Percentiles rank a stretch among this genome's conserved stretches.
These are phyloP conservation scores for Penicillium psychrosexuale DNA, from an alignment of 2,329 filamentous ascomycete genomes.

Conservation along the genomic window DNA sequence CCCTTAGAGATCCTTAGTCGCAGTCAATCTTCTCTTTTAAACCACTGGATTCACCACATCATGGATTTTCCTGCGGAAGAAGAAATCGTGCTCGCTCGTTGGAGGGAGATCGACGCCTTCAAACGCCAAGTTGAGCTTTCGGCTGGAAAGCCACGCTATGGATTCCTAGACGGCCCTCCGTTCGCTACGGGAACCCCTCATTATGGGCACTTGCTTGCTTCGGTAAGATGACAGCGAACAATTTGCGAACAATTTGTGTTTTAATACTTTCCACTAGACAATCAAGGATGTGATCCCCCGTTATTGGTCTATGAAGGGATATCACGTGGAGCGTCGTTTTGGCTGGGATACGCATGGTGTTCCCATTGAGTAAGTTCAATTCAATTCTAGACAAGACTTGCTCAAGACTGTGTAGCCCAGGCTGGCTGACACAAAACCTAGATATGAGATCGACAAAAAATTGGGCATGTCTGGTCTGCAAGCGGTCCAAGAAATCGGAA, in stretches of 20 bases:
- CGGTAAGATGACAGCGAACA: slow-evolving; percentile 31
- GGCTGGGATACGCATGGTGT: slow-evolving; percentile 96
- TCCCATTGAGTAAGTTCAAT: slow-evolving; percentile 64
- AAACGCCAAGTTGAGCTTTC: slow-evolving; percentile 83
- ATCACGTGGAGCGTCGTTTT: slow-evolving; percentile 85
- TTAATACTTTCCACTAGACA: slow-evolving; percentile 45
- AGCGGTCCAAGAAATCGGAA: slow-evolving; percentile 79
- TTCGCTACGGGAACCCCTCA: slow-evolving; percentile 70
- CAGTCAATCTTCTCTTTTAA: slow-evolving; percentile 26
- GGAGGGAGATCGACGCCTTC: slow-evolving; percentile 91
- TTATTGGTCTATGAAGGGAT: slow-evolving; percentile 97
- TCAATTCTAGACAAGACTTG: not conserved
- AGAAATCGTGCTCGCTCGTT: slow-evolving; percentile 76
- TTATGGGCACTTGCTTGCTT: slow-evolving; percentile 77
- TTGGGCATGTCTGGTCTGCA: slow-evolving; percentile 83
- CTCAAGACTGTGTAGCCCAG: not conserved
- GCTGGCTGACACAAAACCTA: not conserved
- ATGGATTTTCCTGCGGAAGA: slow-evolving; percentile 94
- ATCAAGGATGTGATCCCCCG: slow-evolving; percentile 97
- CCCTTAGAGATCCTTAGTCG: slow-evolving; percentile 7
- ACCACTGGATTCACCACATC: slow-evolving; percentile 57
- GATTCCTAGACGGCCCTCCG: slow-evolving; percentile 88
- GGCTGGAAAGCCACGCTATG: slow-evolving; percentile 76
- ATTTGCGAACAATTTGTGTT: not conserved
- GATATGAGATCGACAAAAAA: slow-evolving; percentile 94